Base-by-base conservation (phyloP, 345 rosid species). In the Acer negundo region DNA sequence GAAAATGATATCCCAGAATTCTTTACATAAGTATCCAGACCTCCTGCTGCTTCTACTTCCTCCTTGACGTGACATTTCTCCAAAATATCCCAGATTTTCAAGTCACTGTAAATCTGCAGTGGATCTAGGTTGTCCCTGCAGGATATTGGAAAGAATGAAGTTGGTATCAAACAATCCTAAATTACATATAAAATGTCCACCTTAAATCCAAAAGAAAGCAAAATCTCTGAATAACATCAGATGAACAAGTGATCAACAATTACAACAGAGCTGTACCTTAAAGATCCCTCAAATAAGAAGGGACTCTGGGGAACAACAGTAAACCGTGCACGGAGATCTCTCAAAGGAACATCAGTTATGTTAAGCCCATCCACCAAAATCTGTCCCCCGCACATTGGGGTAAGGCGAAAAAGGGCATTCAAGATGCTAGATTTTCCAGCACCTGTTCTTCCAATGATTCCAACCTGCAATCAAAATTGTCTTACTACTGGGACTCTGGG, bases 301-400 rank as follows among this genome's bases (percentile, higher is more conserved):
- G 99, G 97, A 79, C 87, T 93, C 72, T 95, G 99, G 70, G 98
- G 99, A 67, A 95, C 99, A 87, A 93, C 89, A 74, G 93, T 85
- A 17, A 95, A 81, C 78, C 78, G 84, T 77, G 89, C 82, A 69
- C 98, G 94, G 19, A 95, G 94, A 81, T 95, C 93, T 90, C 94
- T 86, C 74, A 91, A 81, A 7, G 93, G 91, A 83, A 88, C 75
- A 79, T 88, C 84, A 69, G 62, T 76, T 84, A 95, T 90, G 82
- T 89, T 80, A 38, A 89, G 70, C 55, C 91, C 90, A 86, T 93
- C 99, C 38, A 95, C 97, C 79, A 86, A 72, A 83, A 95, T 86
- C 78, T 76, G 77, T 66, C 98, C 99, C 22, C 81, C 69, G 53
- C 88, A 85, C 77, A 93, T 79, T 42, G 92, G 90, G 66, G 84